Evolutionary conservation across 441 rosid genomes (phyloP).

Genomic region (Gossypium davidsonii): DNA sequence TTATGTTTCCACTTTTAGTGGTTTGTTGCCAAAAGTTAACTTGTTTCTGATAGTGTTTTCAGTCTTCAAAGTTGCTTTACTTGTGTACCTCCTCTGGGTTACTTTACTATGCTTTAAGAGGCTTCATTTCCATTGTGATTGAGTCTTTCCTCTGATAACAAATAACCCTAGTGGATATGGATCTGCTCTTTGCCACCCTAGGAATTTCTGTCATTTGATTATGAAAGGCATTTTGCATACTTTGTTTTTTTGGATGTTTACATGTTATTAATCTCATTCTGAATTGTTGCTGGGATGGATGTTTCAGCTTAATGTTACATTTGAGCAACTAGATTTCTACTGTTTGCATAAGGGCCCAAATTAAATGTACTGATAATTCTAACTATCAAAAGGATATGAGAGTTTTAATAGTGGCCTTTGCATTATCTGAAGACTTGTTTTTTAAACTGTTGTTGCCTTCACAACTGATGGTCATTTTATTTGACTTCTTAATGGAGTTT

Average conservation of each 20-base stretch:
- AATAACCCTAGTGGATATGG: neutral
- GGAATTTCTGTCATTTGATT: neutral
- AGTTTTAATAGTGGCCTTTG: neutral
- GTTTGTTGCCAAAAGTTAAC: neutral
- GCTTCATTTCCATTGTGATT: neutral
- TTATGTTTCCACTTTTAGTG: neutral
- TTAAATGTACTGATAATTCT: neutral
- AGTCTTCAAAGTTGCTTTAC: neutral
- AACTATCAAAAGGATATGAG: neutral
- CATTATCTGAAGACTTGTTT: neutral
- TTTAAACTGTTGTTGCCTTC: too few species aligned
- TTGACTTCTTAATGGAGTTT: neutral
- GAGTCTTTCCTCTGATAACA: neutral
- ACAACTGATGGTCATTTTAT: neutral
- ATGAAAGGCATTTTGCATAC: neutral
- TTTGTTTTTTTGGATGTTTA: neutral
- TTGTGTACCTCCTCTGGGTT: neutral
- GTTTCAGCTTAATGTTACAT: neutral
- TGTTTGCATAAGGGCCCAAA: neutral
- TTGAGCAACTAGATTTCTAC: neutral
- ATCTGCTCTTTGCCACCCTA: neutral
- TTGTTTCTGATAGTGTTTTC: neutral
- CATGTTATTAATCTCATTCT: neutral
- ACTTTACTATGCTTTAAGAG: neutral
- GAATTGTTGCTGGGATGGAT: neutral